phyloP scores from a whole-genome alignment of 2,329 filamentous ascomycete genomes.

The Fusarium papillatum region DNA sequence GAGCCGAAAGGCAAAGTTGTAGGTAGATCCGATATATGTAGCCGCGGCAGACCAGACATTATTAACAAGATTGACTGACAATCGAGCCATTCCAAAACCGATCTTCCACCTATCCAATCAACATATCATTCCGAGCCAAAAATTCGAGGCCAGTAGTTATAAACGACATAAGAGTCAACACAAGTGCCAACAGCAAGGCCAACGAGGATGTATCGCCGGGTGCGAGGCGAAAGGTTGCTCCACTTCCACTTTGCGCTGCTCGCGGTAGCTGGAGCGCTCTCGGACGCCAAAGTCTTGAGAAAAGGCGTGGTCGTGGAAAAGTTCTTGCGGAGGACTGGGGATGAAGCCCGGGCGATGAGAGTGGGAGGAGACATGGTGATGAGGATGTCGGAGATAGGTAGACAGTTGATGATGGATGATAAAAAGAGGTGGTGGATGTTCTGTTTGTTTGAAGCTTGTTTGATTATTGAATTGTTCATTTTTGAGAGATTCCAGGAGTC shows the following conservation, averaged over 20 bases:
- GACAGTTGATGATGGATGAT: not conserved
- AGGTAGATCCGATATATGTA: not conserved
- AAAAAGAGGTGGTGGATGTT: not conserved
- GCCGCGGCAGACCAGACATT: not conserved
- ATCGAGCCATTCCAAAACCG: not conserved
- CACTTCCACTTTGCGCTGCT: conserved; percentile 35
- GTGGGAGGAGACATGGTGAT: conserved; percentile 35
- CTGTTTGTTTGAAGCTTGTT: conserved; percentile 3
- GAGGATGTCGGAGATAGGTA: not conserved
- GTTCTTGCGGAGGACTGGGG: conserved; percentile 22
- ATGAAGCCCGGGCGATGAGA: conserved; percentile 34
- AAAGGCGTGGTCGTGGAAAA: conserved; percentile 40
- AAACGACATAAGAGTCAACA: conserved; percentile 44
- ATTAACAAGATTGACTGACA: not conserved
- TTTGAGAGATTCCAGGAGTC: not conserved
- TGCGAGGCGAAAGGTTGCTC: conserved; percentile 45
- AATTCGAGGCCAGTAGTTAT: conserved; percentile 44
- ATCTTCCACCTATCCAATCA: not conserved
- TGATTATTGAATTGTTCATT: conserved; percentile 4
- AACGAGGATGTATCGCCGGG: conserved; percentile 42
- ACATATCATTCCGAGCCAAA: conserved; percentile 21
- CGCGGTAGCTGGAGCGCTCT: not conserved
- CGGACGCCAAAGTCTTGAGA: conserved; percentile 21
- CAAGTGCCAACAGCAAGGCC: conserved; percentile 33
- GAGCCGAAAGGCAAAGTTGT: conserved; percentile 15